Evolutionary conservation across 805 yeast species (phyloP).

Genomic region (Nakazawaea siamensis): DNA sequence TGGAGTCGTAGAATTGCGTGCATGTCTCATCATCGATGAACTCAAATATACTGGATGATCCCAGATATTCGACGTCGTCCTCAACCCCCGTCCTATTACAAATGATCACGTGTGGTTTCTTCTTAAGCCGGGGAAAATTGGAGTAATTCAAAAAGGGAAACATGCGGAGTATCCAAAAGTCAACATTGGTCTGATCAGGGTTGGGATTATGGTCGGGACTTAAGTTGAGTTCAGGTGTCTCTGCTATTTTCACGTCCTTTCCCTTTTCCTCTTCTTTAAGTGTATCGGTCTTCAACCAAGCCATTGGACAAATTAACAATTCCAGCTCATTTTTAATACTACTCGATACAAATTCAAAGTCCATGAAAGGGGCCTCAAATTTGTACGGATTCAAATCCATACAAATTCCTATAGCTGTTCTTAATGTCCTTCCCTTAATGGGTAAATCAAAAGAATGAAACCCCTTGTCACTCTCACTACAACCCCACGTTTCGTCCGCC

Average conservation of each 20-base stretch:
- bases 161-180: conserved; percentile 72
- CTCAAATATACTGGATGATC: conserved; percentile 49
- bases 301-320: conserved; percentile 72
- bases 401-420: conserved; percentile 72
- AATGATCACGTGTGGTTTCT: conserved; percentile 30
- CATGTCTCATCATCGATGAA: conserved; percentile 30
- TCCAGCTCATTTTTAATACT: conserved; percentile 40
- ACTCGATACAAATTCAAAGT: conserved; percentile 59
- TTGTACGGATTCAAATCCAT: conserved; percentile 90
- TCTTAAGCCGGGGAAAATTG: conserved; percentile 16
- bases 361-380: conserved; percentile 70
- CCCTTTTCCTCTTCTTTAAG: conserved; percentile 15
- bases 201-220: neutral
- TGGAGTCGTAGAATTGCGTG: conserved; percentile 23
- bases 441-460: conserved; percentile 44
- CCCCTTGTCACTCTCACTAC: conserved; percentile 54
- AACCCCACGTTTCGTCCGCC: conserved; percentile 78
- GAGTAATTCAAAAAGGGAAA: conserved; percentile 47
- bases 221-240: neutral
- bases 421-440: conserved; percentile 17
- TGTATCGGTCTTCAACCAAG: conserved; percentile 65
- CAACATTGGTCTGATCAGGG: conserved; percentile 42
- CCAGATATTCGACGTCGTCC: conserved; percentile 57
- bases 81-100: conserved; percentile 81
- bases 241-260: too few species aligned